Percentiles rank a stretch among this genome's conserved stretches.
phyloP scores from a whole-genome alignment of 1,284 basidiomycete species.

The Ceratorhiza oryzae-sativae region DNA sequence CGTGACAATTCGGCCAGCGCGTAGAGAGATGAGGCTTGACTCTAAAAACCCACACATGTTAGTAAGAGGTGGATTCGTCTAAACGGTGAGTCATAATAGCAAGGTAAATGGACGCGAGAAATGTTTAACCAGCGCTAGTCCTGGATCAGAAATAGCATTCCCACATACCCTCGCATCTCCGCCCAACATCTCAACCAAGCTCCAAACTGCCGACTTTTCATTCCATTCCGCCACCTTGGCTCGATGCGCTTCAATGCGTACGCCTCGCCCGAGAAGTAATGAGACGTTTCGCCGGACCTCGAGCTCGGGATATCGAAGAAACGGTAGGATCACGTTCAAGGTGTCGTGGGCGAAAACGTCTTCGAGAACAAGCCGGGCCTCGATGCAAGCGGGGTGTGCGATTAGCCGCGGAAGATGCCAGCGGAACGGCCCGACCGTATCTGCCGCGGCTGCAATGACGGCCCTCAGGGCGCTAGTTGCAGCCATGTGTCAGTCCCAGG shows the following conservation, averaged over 20 bases:
- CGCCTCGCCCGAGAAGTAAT: constrained; percentile 9
- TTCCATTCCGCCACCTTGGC: constrained; percentile 15
- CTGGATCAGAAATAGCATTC: no score
- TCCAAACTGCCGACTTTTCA: constrained; percentile 20
- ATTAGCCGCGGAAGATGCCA: constrained; percentile 21
- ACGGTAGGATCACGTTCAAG: constrained; percentile 19
- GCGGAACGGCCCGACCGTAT: constrained; percentile 20
- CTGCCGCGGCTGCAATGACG: constrained; percentile 20
- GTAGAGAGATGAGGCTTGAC: constrained; percentile 20
- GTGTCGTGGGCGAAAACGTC: constrained; percentile 15
- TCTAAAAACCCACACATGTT: no score
- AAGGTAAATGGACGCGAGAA: no score
- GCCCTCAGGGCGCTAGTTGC: constrained; percentile 12
- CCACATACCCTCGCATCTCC: constrained; percentile 29
- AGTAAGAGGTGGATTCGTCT: no score
- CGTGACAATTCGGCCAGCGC: constrained; percentile 21
- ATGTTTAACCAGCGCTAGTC: no score
- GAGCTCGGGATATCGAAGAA: constrained; percentile 9
- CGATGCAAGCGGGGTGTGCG: constrained; percentile 6
- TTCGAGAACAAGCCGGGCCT: constrained; percentile 24
- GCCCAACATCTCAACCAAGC: constrained; percentile 11
- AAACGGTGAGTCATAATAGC: no score
- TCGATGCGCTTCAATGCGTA: constrained; percentile 13
- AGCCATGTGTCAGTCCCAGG: not conserved
- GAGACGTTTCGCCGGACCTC: constrained; percentile 32